These are phyloP conservation scores for Hsuehochloa calcarea DNA, from an alignment of 176 grass and related monocot species.

Conservation along the genomic window DNA sequence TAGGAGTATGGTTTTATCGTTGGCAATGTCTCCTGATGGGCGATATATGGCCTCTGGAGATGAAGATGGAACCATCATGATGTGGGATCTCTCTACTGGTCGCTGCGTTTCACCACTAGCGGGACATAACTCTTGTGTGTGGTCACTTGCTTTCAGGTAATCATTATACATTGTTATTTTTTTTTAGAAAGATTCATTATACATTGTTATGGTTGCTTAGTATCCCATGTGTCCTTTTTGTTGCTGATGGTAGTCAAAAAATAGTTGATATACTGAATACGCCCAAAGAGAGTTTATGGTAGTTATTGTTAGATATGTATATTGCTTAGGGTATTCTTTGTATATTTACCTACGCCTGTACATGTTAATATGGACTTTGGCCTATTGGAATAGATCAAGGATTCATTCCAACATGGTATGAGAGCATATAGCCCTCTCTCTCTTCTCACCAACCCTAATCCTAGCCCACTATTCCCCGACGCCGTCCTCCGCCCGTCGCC, in stretches of 20 bases:
- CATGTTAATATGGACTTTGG: too few species aligned
- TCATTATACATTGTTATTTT: conserved; percentile 3
- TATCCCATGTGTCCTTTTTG: not conserved
- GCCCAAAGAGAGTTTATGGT: not conserved
- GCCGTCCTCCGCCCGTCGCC: too few species aligned
- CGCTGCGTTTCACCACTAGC: conserved; percentile 72
- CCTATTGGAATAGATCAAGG: too few species aligned
- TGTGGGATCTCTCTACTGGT: conserved; percentile 91
- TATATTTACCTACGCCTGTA: too few species aligned
- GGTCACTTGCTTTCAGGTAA: conserved; percentile 96
- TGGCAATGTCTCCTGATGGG: conserved; percentile 95
- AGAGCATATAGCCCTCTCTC: too few species aligned
- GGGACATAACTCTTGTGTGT: conserved; percentile 86
- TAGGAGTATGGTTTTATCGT: conserved; percentile 89
- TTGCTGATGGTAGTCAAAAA: conserved; percentile 10
- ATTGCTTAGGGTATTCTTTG: too few species aligned
- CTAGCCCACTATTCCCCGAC: too few species aligned
- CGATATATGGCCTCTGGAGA: conserved; percentile 92
- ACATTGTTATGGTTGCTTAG: not conserved
- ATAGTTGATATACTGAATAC: not conserved
- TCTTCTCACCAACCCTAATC: too few species aligned
- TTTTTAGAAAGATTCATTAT: not conserved
- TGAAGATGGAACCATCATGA: conserved; percentile 94
- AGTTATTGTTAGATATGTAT: not conserved
- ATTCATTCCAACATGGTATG: too few species aligned